Base-by-base conservation (phyloP, 345 rosid species). In the Lepidium aucheri region DNA sequence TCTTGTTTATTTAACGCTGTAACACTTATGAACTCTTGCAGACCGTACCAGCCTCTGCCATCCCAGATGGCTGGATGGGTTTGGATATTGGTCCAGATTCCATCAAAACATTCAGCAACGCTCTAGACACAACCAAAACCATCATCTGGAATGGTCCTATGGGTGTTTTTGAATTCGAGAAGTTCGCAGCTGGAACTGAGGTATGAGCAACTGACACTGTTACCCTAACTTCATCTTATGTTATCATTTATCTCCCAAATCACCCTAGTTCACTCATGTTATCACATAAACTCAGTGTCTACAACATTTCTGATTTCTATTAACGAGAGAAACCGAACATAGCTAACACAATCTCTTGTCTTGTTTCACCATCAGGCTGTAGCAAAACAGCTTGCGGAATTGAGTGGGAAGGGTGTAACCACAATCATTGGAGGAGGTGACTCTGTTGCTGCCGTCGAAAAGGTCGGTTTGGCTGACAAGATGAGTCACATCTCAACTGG, bases 11-110 rank as follows among this genome's bases (percentile, higher is more conserved):
- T 52, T 45, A 54, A 8, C 38, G 18, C 52, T 72, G 53, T 57
- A 47, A 33, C 20, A 34, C 6, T 15, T 24, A 55, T 67, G 32
- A 60, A 66, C 68, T 60, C 24, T 57, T 79, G 68, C 87, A 92
- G 98, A 49, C 73, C 59, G 95, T 89, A 75, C 76, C 98, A 14
- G 82, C 93, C 54, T 71, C 88, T 26, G 85, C 78, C 30, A 92
- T 92, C 60, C 97, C 93, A 5, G 95, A 89, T 77, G 96, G 96
- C 13, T 92, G 98, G 98, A 92, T 92, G 98, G 98, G 97, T 55
- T 74, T 92, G 65, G 98, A 87, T 78, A 69, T 87, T 64, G 93
- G 88, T 56, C 93, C 93, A 57, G 93, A 87, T 42, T 81, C 93
- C 44, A 67, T 92, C 22, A 87, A 83, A 82, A 81, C 91, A 50